Conservation (phyloP, 331 rosid species). For the Arachis monticola region DNA sequence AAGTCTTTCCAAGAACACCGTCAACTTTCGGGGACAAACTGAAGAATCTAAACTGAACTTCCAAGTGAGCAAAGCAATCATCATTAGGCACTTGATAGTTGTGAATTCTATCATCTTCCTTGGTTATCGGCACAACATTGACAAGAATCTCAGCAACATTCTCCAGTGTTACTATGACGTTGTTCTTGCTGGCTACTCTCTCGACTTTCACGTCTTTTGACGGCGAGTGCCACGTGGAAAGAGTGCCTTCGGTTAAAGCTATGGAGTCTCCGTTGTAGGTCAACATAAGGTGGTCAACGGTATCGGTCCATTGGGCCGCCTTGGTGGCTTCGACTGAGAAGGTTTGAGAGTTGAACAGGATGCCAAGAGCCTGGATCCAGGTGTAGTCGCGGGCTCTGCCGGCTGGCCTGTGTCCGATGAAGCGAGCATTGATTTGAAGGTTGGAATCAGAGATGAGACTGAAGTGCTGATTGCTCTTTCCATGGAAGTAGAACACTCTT, state of each 20-base stretch:
- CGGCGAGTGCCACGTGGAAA: conserved; percentile 46
- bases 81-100: conserved; percentile 53
- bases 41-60: conserved; percentile 36
- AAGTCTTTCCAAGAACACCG: conserved; percentile 70
- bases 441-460: conserved; percentile 53
- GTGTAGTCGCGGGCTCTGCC: conserved; percentile 54
- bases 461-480: conserved; percentile 56
- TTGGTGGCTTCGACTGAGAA: conserved; percentile 59
- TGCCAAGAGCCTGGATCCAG: conserved; percentile 66
- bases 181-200: conserved; percentile 54
- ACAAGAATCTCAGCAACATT: conserved; percentile 57
- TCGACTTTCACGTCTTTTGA: conserved; percentile 46
- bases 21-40: conserved; percentile 54
- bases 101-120: conserved; percentile 62
- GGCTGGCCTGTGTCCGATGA: conserved; percentile 57
- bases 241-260: conserved; percentile 38
- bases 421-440: conserved; percentile 65
- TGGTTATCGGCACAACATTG: conserved; percentile 60
- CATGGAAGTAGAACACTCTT: conserved; percentile 70
- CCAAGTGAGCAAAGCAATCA: conserved; percentile 56
- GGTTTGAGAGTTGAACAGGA: conserved; percentile 48
- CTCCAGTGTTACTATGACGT: conserved; percentile 45
- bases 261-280: conserved; percentile 39
- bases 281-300: conserved; percentile 46
- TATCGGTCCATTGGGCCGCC: conserved; percentile 43